These are phyloP conservation scores for Fusarium chuoi DNA, from an alignment of 2,329 filamentous ascomycete genomes.

Conservation along the genomic window DNA sequence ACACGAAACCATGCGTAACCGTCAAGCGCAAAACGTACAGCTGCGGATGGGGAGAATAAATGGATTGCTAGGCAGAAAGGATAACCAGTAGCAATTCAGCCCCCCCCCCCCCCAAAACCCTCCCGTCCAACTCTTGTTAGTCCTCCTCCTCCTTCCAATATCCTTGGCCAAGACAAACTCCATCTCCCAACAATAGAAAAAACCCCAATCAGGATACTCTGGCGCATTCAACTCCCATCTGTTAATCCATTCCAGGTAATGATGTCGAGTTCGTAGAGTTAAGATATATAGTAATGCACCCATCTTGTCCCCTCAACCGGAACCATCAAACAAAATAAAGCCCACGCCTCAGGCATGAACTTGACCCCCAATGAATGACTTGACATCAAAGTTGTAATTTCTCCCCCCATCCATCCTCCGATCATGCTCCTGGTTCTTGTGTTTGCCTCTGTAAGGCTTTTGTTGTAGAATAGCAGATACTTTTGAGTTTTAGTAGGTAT, in stretches of 20 bases:
- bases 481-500: constrained; percentile 44
- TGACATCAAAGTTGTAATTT: constrained; percentile 2
- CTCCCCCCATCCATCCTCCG: neutral
- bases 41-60: constrained; percentile 36
- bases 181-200: constrained; percentile 25
- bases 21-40: constrained; percentile 31
- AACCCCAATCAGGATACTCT: constrained; percentile 37
- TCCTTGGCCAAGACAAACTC: constrained; percentile 23
- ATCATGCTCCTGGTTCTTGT: neutral
- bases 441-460: constrained; percentile 21
- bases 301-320: constrained; percentile 12
- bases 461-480: constrained; percentile 33
- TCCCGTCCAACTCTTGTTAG: constrained; percentile 6
- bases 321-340: constrained; percentile 26
- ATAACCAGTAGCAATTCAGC: constrained; percentile 31
- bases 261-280: constrained; percentile 30
- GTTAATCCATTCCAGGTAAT: constrained; percentile 34
- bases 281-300: constrained; percentile 28
- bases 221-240: constrained; percentile 28
- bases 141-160: constrained; percentile 9
- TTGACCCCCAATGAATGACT: constrained; percentile 6
- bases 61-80: constrained; percentile 37
- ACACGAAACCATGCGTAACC: constrained; percentile 38
- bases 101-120: constrained; percentile 18
- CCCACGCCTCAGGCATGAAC: neutral